Evolutionary conservation across 1,284 basidiomycete species (phyloP), one percentile per base, ranked within the genome.

Genomic region (Heterobasidion annosum): DNA sequence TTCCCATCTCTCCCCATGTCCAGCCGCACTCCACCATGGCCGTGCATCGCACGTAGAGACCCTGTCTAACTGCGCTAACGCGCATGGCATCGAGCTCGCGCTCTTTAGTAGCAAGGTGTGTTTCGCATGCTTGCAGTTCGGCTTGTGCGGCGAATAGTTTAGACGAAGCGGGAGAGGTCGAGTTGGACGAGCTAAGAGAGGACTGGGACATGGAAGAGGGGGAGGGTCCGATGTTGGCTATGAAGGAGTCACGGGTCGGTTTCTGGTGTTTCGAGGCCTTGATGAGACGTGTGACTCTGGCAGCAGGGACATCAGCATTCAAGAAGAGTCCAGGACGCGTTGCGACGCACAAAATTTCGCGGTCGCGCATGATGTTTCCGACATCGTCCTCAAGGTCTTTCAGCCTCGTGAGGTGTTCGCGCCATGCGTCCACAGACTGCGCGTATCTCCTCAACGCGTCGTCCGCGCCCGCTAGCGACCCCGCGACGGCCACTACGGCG

Each of bases 111-210:
- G 82, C 82, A 4, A 91, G 72, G 56, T 86, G 84, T 0, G 78
- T 72, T 62, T 91, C 87, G 65, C 88, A 91, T 8, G 85, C 88
- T 59, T 89, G 85, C 15, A 91, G 70, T 59, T 90, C 84, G 0
- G 81, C 71, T 59, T 91, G 88, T 0, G 87, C 87, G 1, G 77
- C 67, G 0, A 73, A 72, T 9, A 91, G 74, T 64, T 87, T 90
- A 25, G 70, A 61, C 10, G 70, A 62, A 4, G 69, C 55, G 2
- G 63, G 33, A 4, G 72, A 65, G 15, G 73, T 70, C 12, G 67
- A 65, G 7, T 65, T 63, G 1, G 67, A 69, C 32, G 64, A 70
- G 44, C 66, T 66, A 51, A 63, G 70, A 40, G 63, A 70, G 58
- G 65, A 68, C 65, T 56, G 57, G 6, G 59, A 61, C 55, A 75